These are phyloP conservation scores for Trichoderma simmonsii DNA, from an alignment of 2,329 filamentous ascomycete species.

Conservation along the genomic window DNA sequence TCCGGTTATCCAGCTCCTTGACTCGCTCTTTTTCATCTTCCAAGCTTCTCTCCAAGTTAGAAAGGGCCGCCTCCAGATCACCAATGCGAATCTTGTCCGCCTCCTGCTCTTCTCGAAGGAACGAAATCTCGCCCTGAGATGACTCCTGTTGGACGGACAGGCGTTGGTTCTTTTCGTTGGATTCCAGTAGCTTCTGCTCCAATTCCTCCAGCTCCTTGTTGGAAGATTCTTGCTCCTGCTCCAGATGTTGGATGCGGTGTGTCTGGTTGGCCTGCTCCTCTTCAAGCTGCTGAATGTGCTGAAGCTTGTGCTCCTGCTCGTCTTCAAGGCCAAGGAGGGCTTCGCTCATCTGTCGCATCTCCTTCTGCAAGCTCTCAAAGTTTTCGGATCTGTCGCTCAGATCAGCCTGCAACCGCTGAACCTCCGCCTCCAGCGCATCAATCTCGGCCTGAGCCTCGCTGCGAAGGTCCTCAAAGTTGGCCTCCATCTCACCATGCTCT, in stretches of 20 bases:
- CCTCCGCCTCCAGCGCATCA: slow-evolving; percentile 66
- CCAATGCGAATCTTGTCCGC: slow-evolving; percentile 97
- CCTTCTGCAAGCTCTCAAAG: slow-evolving; percentile 84
- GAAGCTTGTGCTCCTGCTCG: slow-evolving; percentile 74
- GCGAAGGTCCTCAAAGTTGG: slow-evolving; percentile 58
- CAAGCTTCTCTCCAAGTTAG: slow-evolving; percentile 73
- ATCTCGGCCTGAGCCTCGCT: slow-evolving; percentile 66
- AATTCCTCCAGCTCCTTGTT: slow-evolving; percentile 84
- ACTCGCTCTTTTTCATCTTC: slow-evolving; percentile 78
- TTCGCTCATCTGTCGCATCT: slow-evolving; percentile 90
- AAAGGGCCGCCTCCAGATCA: slow-evolving; percentile 80
- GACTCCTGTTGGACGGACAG: slow-evolving; percentile 90
- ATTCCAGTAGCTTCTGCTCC: slow-evolving; percentile 78
- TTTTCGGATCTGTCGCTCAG: slow-evolving; percentile 77
- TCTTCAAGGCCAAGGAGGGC: slow-evolving; percentile 84
- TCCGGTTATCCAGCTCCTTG: slow-evolving; percentile 68
- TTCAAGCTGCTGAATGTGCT: slow-evolving; percentile 78
- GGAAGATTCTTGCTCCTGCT: slow-evolving; percentile 76
- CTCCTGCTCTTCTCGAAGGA: slow-evolving; percentile 95
- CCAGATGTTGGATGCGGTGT: slow-evolving; percentile 75
- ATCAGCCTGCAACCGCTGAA: slow-evolving; percentile 66
- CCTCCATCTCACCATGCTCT: slow-evolving; percentile 57
- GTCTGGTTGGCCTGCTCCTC: slow-evolving; percentile 74
- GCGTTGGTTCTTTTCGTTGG: slow-evolving; percentile 83
- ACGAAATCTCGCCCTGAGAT: slow-evolving; percentile 87